Evolutionary conservation across 2,329 filamentous ascomycete genomes (phyloP).

Genomic region (Aureobasidium sp.): DNA sequence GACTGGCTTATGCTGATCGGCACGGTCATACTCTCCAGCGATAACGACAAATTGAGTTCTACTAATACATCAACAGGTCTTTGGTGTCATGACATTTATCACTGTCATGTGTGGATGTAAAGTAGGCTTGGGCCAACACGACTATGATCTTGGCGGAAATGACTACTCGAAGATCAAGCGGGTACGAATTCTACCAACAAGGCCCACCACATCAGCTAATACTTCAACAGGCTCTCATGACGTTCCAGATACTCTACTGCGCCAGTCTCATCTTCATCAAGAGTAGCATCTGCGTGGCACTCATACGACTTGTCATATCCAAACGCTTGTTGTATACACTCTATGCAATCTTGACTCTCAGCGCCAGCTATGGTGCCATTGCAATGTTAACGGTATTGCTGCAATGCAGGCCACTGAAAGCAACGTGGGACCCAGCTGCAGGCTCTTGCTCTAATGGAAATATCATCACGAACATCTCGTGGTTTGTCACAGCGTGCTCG

Average conservation of each 20-base stretch:
- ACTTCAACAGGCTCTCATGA: background rate
- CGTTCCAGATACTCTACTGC: constrained; percentile 16
- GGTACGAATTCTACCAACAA: constrained; percentile 4
- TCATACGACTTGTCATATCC: constrained; percentile 15
- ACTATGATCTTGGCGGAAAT: constrained; percentile 4
- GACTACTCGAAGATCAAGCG: constrained; percentile 14
- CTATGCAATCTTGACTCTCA: constrained; percentile 17
- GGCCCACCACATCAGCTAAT: background rate
- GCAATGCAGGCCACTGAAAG: constrained; percentile 8
- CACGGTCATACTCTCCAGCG: background rate
- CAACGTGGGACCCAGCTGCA: constrained; percentile 7
- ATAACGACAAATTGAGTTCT: background rate
- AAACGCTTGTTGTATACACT: constrained; percentile 11
- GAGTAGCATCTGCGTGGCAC: constrained; percentile 20
- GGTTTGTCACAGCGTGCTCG: constrained; percentile 20
- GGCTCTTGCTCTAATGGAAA: background rate
- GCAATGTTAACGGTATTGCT: constrained; percentile 3
- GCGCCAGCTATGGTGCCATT: constrained; percentile 9
- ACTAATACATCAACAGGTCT: background rate
- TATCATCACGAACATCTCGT: constrained; percentile 13
- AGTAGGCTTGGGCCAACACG: constrained; percentile 22
- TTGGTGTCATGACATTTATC: constrained; percentile 17
- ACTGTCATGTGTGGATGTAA: constrained; percentile 12
- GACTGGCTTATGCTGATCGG: constrained; percentile 21
- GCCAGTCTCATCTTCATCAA: constrained; percentile 21